Evolutionary conservation across 176 grass and related monocot species (phyloP), one percentile per base, ranked within the genome.

Genomic region (Lolium multiflorum): DNA sequence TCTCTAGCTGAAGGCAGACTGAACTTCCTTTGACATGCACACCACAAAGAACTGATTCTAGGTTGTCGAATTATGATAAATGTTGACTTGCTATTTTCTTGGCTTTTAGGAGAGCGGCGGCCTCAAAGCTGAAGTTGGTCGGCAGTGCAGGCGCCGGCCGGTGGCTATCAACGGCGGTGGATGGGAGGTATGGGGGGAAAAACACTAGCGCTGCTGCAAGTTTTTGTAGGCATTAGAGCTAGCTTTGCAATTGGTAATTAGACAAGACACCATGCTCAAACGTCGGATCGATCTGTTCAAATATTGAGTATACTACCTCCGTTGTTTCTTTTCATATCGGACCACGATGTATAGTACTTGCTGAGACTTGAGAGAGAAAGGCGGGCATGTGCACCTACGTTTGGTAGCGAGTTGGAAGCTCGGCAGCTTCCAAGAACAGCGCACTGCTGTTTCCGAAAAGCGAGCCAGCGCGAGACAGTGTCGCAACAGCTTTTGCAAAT

Each of bases 381-480:
- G 35, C 31, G 14, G 73, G 8, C 20, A 46, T 26, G 17, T 17
- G 3, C 3, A 7, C n/a, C n/a, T 38, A 52, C 16, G 21, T 74
- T 80, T 81, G 82, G 24, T 74, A 24, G 88, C 38, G 49, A 90
- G 78, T 77, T 85, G 78, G 83, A 90, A 86, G 62, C 70, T 76
- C 83, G n/a, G 71, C 88, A 87, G 84, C 80, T 90, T 87, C 74
- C 89, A 83, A 74, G 47, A 66, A 87, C 84, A 86, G 62, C 46
- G 73, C 84, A 54, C 13, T 79, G 56, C 54, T 90, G 84, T 87
- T 83, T 43, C 84, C 79, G 73, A 78, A 82, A 80, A 67, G 31
- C 70, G 25, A 24, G 71, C 72, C 70, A 46, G 61, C 58, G 22
- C 16, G 78, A 47, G 22, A 76, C 87, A 48, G 82, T 47, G 83